These are phyloP conservation scores for Allium sativum DNA, from an alignment of 106 monocot species.

Conservation along the genomic window DNA sequence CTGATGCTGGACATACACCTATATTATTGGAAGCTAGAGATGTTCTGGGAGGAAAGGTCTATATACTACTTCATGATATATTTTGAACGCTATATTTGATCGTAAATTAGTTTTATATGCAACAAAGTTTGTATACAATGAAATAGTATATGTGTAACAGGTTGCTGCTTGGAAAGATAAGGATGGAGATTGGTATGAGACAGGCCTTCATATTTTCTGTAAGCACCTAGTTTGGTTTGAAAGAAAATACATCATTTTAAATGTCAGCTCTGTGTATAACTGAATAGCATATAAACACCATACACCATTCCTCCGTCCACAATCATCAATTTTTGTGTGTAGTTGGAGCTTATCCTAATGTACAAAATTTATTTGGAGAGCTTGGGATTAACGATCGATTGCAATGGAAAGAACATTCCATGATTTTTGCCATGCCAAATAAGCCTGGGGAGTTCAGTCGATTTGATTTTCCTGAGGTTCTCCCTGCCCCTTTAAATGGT, in stretches of 20 bases:
- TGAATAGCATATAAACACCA: too few species aligned
- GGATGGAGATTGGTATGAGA: slow-evolving; percentile 99
- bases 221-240: slow-evolving; percentile 16
- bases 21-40: slow-evolving; percentile 90
- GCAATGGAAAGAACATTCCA: slow-evolving; percentile 99
- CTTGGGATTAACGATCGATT: slow-evolving; percentile 96
- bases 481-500: slow-evolving; percentile 97
- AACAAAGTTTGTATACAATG: too few species aligned
- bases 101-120: too few species aligned
- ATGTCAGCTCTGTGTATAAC: background rate
- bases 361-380: slow-evolving; percentile 96
- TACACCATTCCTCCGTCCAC: too few species aligned
- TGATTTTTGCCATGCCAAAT: slow-evolving; percentile 97
- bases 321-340: slow-evolving; percentile 10
- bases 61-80: background rate
- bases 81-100: too few species aligned
- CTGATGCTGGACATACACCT: slow-evolving; percentile 91
- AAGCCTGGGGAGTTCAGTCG: slow-evolving; percentile 98
- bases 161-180: slow-evolving; percentile 95
- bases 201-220: slow-evolving; percentile 98
- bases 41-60: slow-evolving; percentile 94
- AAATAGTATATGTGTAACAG: slow-evolving; percentile 18
- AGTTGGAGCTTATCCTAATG: slow-evolving; percentile 99
- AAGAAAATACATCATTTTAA: background rate
- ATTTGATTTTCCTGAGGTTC: slow-evolving; percentile 90